These are phyloP conservation scores for Spergularia azorica DNA, from an alignment of 179 eudicot species.

Conservation along the genomic window DNA sequence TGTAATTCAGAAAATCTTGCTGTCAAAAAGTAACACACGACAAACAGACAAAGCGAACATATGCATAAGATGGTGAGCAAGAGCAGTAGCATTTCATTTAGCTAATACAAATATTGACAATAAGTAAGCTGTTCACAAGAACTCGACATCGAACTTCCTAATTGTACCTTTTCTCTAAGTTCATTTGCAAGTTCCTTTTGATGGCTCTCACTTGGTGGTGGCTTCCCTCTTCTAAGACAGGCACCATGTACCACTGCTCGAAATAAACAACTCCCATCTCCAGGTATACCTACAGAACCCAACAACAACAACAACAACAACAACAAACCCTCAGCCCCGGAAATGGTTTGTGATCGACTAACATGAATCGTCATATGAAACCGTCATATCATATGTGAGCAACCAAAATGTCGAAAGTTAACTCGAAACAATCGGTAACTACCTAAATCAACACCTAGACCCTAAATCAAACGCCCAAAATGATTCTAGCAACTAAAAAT, in stretches of 20 bases:
- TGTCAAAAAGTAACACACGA: no score
- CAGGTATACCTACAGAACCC: constrained; percentile 62
- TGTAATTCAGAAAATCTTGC: constrained; percentile 35
- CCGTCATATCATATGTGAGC: no score
- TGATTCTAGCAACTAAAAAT: no score
- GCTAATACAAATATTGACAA: not conserved
- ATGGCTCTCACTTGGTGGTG: constrained; percentile 54
- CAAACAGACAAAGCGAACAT: no score
- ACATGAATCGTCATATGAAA: no score
- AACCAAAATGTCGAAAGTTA: no score
- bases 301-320: not conserved
- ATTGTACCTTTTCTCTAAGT: constrained; percentile 60
- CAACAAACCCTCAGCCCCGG: not conserved
- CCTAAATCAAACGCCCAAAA: not conserved
- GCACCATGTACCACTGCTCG: constrained; percentile 82
- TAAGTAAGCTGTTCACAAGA: not conserved
- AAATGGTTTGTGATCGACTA: no score
- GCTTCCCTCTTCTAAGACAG: constrained; percentile 60
- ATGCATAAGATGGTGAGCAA: no score
- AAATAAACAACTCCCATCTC: constrained; percentile 86
- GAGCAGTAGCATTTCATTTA: not conserved
- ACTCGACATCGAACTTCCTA: not conserved
- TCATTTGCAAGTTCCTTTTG: constrained; percentile 78
- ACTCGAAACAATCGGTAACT: no score
- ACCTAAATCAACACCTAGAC: no score